A percentile compares a stretch with the other conserved stretches of the same genome.
Conservation (phyloP, 176 grass and related monocot genomes). For the Dactylis glomerata region DNA sequence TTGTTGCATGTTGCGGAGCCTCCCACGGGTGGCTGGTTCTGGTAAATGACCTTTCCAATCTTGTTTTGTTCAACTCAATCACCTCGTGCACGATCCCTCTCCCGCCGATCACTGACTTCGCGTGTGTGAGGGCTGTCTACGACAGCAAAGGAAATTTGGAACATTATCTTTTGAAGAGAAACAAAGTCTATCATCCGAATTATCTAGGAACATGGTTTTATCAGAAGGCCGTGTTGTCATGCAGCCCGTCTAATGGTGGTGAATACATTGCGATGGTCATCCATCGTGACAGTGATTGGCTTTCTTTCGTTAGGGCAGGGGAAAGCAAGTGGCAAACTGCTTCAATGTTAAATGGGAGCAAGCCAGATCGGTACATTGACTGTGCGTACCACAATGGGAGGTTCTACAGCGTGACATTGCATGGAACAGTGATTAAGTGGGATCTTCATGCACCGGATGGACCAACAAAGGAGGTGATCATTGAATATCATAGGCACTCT, state of each 20-base stretch:
- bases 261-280: background rate
- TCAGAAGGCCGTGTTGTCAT: constrained; percentile 23
- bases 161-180: background rate
- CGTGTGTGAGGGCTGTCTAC: background rate
- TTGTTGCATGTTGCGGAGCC: background rate
- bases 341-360: background rate
- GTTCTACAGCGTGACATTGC: background rate
- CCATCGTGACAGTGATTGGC: background rate
- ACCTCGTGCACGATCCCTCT: background rate
- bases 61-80: background rate
- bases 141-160: background rate
- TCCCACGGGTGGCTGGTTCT: background rate
- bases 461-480: background rate
- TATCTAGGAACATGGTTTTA: background rate
- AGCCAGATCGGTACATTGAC: background rate
- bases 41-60: background rate
- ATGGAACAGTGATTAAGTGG: background rate
- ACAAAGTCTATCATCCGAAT: background rate
- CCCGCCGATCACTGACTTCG: background rate
- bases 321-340: background rate
- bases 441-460: background rate
- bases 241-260: background rate
- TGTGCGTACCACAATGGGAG: constrained; percentile 3
- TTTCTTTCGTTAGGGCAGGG: constrained; percentile 22
- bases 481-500: background rate